Percentiles rank a stretch among this genome's conserved stretches.
Conservation (phyloP, 345 rosid species). For the Kandelia obovata region DNA sequence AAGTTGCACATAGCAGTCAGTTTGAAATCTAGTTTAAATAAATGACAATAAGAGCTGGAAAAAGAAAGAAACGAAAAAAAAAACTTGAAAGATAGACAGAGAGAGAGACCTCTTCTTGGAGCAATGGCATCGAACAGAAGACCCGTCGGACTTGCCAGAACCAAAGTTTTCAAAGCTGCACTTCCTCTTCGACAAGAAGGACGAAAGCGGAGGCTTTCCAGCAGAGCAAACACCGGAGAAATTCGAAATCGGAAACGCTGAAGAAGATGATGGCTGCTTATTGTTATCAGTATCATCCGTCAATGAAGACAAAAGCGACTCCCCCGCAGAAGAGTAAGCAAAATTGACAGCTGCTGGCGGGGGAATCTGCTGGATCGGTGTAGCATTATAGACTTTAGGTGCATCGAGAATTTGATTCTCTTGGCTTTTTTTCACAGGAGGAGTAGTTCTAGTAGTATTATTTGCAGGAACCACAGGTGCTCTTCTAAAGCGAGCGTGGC, state of each 20-base stretch:
- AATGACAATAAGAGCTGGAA: background rate
- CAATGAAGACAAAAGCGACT: constrained; percentile 48
- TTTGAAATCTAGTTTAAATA: background rate
- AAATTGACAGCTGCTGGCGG: constrained; percentile 54
- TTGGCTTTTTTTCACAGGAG: constrained; percentile 7
- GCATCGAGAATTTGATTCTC: constrained; percentile 16
- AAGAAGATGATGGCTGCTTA: constrained; percentile 42
- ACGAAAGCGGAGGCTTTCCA: constrained; percentile 71
- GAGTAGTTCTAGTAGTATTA: too few species aligned
- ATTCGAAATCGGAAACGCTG: constrained; percentile 59
- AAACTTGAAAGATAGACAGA: too few species aligned
- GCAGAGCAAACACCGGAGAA: constrained; percentile 48
- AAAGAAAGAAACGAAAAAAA: background rate
- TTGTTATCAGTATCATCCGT: constrained; percentile 39
- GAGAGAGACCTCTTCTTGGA: constrained; percentile 62
- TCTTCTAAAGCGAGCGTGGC: constrained; percentile 85
- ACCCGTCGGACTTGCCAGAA: constrained; percentile 52
- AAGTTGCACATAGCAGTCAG: background rate
- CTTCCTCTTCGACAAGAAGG: constrained; percentile 62
- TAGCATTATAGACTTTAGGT: constrained; percentile 45
- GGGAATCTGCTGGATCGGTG: constrained; percentile 68
- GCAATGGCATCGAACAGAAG: constrained; percentile 84
- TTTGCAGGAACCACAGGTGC: constrained; percentile 33
- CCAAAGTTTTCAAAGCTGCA: constrained; percentile 60
- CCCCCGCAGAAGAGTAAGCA: constrained; percentile 52